Evolutionary conservation across 495 filamentous ascomycete species (phyloP), one percentile per base, ranked within the genome.

Genomic region (Neurospora sublineolata): DNA sequence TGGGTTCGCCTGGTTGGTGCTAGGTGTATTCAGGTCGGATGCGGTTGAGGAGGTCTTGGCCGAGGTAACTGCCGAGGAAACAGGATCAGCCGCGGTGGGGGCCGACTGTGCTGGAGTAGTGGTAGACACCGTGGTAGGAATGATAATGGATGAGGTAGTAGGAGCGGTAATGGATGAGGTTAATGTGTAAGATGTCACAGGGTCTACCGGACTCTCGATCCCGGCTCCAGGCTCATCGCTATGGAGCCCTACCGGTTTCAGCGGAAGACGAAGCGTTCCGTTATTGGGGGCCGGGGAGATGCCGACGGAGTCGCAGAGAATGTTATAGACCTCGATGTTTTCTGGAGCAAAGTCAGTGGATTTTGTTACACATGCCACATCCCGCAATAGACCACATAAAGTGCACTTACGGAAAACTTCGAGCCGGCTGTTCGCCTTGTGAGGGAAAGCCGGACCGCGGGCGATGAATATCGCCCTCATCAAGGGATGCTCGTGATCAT

Each of bases 321-420:
- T 92, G 74, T 97, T 96, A 78, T 98, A 98, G 1, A 99, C 92
- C 74, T 99, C 94, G 71, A 85, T 92, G 73, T 99, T 99, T 87
- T 95, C 91, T 93, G 76, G n/a, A 4, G 36, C 10, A 69, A 60
- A 38, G 70, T 78, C 71, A 76, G 76, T 75, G 46, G 40, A 67
- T 23, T 75, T 52, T 27, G 68, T 73, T 69, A 52, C 38, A 68
- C 39, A 69, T n/a, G 20, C 8, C 68, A 44, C 3, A 37, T 40
- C 4, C 52, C 7, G 14, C 52, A 64, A 64, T 18, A 33, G 6
- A 64, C 14, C 23, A 18, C 27, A 64, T 3, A 4, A 16, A 23
- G 2, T 42, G 68, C 11, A 88, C 92, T 87, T 85, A 95, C 92
- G 93, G 80, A 97, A 97, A n/a, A 82, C 79, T 18, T 93, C 89